Percentiles rank a stretch among this genome's conserved stretches.
These are phyloP conservation scores for Coelastrella sp. DNA, from an alignment of 139 green algal species.

Conservation along the genomic window DNA sequence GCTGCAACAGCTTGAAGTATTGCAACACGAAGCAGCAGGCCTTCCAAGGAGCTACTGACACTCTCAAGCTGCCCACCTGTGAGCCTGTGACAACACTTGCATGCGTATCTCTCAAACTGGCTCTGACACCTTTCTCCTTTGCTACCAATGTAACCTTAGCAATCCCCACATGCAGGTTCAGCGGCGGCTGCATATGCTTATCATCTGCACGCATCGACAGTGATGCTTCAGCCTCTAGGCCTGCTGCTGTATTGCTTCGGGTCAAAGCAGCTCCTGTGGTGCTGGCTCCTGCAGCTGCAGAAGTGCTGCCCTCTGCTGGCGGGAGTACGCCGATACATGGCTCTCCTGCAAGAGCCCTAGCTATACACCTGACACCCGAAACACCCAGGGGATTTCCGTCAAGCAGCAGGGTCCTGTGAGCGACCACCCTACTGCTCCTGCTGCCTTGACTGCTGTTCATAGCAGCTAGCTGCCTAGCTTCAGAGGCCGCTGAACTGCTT, in stretches of 20 bases:
- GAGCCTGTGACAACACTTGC: not conserved
- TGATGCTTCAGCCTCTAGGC: not conserved
- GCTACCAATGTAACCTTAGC: slow-evolving; percentile 34
- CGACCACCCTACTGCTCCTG: not conserved
- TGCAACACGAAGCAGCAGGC: not conserved
- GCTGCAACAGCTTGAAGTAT: no score
- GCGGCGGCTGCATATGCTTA: not conserved
- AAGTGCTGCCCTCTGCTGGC: not conserved
- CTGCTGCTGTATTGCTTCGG: not conserved
- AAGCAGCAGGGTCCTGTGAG: slow-evolving; percentile 18
- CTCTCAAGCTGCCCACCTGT: slow-evolving; percentile 3
- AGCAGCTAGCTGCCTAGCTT: no score
- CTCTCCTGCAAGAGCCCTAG: not conserved
- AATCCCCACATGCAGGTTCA: slow-evolving; percentile 27
- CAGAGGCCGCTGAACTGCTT: no score
- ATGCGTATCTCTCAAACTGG: slow-evolving; percentile 11
- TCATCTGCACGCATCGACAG: not conserved
- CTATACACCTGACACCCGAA: slow-evolving; percentile 6
- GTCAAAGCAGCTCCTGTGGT: not conserved
- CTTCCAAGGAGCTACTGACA: not conserved
- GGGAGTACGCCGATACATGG: not conserved
- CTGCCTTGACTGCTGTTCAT: not conserved
- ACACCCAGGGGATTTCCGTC: slow-evolving; percentile 48
- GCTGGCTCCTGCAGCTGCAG: not conserved
- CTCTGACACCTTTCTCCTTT: slow-evolving; percentile 36